These are phyloP conservation scores for Solanum microdontum DNA, from an alignment of 257 asterid genomes.

Conservation along the genomic window DNA sequence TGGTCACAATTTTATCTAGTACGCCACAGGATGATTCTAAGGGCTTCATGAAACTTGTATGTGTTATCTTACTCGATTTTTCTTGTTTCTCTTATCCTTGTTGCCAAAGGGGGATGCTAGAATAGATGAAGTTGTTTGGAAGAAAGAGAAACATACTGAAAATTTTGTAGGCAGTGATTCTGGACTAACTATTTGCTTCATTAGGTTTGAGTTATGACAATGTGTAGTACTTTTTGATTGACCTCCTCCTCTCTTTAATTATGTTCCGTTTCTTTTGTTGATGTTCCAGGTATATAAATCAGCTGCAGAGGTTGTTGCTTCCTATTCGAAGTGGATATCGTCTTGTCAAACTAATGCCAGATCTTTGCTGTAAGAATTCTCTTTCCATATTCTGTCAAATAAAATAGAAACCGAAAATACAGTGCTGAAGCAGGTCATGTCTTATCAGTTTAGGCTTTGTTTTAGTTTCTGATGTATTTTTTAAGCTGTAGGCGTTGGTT, in stretches of 20 bases:
- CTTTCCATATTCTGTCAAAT: background rate
- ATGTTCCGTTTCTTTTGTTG: conserved; percentile 5
- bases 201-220: background rate
- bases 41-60: conserved; percentile 73
- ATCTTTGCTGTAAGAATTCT: conserved; percentile 56
- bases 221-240: background rate
- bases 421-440: background rate
- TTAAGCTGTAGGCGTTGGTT: background rate
- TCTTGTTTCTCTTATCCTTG: background rate
- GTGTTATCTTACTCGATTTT: conserved; percentile 11
- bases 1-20: conserved; percentile 57
- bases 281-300: conserved; percentile 61
- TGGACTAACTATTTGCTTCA: background rate
- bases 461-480: background rate
- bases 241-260: background rate
- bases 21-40: conserved; percentile 38
- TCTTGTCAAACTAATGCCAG: conserved; percentile 40
- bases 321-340: conserved; percentile 73
- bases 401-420: background rate
- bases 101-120: background rate
- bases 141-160: background rate
- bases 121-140: background rate
- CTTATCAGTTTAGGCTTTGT: background rate
- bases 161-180: background rate
- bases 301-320: conserved; percentile 71